Conservation (phyloP, 2,329 filamentous ascomycete species). For the Arachnomyces sp. region DNA sequence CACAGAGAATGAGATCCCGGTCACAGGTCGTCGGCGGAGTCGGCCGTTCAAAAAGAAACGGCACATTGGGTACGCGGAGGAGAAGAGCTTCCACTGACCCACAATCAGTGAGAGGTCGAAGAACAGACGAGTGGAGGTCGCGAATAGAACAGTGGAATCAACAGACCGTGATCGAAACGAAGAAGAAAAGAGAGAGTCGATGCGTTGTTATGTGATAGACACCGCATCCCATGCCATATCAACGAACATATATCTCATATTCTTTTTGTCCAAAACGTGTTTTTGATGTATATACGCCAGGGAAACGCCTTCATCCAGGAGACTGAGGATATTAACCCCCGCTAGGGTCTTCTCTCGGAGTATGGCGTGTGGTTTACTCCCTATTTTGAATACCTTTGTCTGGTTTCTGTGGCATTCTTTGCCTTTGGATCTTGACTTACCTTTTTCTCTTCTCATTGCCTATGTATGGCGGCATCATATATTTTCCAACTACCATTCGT, state of each 20-base stretch:
- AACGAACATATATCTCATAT: not conserved
- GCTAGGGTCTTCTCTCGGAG: too few relatives aligned
- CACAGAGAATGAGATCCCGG: constrained; percentile 9
- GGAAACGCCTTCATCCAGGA: too few relatives aligned
- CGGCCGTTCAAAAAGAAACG: not conserved
- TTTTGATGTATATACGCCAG: too few relatives aligned
- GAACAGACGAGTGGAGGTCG: constrained; percentile 27
- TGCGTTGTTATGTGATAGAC: constrained; percentile 32
- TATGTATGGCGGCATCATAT: too few relatives aligned
- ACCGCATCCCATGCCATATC: not conserved
- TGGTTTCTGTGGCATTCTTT: too few relatives aligned
- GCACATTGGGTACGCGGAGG: not conserved
- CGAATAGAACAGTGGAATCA: constrained; percentile 35
- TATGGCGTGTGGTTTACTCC: too few relatives aligned
- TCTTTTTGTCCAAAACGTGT: not conserved
- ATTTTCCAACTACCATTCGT: too few relatives aligned
- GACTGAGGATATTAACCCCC: too few relatives aligned
- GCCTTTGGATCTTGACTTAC: too few relatives aligned
- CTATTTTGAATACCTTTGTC: too few relatives aligned
- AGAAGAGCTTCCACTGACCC: not conserved
- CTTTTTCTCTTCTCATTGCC: too few relatives aligned
- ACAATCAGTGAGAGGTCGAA: constrained; percentile 3
- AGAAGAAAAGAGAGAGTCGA: constrained; percentile 25
- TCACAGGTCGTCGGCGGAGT: constrained; percentile 8
- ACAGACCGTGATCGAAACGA: constrained; percentile 29